Evolutionary conservation across 345 rosid genomes (phyloP).

Genomic region (Aquilaria yunnanensis): DNA sequence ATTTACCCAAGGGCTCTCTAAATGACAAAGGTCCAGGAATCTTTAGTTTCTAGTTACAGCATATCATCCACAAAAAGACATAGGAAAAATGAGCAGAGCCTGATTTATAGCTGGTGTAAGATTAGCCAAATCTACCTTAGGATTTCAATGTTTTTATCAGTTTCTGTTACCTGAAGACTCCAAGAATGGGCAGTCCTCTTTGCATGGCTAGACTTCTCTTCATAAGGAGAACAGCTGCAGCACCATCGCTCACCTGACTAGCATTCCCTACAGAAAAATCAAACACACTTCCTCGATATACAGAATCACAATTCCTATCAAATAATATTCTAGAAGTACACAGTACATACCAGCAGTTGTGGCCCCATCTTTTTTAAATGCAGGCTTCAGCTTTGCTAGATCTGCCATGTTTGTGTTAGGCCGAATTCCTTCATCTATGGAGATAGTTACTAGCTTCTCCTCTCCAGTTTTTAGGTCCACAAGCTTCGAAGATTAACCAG

Average conservation of each 20-base stretch:
- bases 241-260: constrained; percentile 98
- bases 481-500: constrained; percentile 35
- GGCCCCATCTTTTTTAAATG: constrained; percentile 69
- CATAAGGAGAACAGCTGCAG: constrained; percentile 92
- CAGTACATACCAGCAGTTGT: constrained; percentile 80
- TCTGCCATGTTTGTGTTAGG: constrained; percentile 52
- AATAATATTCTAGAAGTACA: not conserved
- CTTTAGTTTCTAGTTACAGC: too few species aligned
- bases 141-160: not conserved
- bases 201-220: constrained; percentile 78
- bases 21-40: too few species aligned
- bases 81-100: not conserved
- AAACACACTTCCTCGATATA: constrained; percentile 10
- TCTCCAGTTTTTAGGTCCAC: constrained; percentile 78
- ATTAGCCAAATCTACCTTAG: not conserved
- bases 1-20: too few species aligned
- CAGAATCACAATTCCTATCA: not conserved
- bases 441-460: constrained; percentile 56
- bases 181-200: constrained; percentile 91
- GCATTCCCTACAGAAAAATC: constrained; percentile 54
- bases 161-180: constrained; percentile 64
- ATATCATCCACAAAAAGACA: not conserved
- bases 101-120: not conserved
- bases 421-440: constrained; percentile 83
- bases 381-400: constrained; percentile 81